Base-by-base conservation (phyloP, 2,329 filamentous ascomycete species). In the Camptophora hylomeconis region DNA sequence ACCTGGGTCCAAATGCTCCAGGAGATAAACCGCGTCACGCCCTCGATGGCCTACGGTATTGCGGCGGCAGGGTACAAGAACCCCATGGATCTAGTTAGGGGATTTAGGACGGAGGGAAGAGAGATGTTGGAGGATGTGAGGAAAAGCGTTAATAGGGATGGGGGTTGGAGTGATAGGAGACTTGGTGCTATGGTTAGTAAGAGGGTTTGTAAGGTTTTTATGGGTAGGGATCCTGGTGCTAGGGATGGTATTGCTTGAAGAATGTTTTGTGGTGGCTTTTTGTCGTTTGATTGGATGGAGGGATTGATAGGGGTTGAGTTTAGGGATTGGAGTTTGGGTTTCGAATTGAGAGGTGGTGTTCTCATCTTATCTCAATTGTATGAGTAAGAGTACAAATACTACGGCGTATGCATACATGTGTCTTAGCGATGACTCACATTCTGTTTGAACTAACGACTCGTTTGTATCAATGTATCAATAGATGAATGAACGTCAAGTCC, bases 1-100 rank as follows among this genome's bases (percentile, higher is more conserved):
- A 81, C 74, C 0, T 87, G 77, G 38, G 58, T 72, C 24, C 70
- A 71, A 39, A 81, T 87, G 79, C 56, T 89, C 28, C 75, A 83
- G 52, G 75, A 84, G 53, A 70, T 86, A 21, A 63, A 63, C 9
- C 69, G 79, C 10, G 66, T 87, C 10, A 86, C 81, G 5, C 67
- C 72, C 0, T 69, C 76, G 0, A 71, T 83, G 44, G 80, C 80
- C 0, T 70, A 76, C 37, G 79, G 79, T 3, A 69, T 87, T 33
- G 64, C 65, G 1, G 58, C 58, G 1, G 28, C 20, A 7, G 63
- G 74, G 47, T 83, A 75, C 48, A 60, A 56, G 2, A 69, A 56
- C 4, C 66, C 80, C 1, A 52, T 60, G 7, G 54, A 65, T 17
- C 53, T 89, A 17, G 62, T 80, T 0, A 52, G 54, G 1, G 75